Percentiles rank a stretch among this genome's conserved stretches.
phyloP scores from a whole-genome alignment of 164 flowering plant genomes.

The Sextonia rubra region DNA sequence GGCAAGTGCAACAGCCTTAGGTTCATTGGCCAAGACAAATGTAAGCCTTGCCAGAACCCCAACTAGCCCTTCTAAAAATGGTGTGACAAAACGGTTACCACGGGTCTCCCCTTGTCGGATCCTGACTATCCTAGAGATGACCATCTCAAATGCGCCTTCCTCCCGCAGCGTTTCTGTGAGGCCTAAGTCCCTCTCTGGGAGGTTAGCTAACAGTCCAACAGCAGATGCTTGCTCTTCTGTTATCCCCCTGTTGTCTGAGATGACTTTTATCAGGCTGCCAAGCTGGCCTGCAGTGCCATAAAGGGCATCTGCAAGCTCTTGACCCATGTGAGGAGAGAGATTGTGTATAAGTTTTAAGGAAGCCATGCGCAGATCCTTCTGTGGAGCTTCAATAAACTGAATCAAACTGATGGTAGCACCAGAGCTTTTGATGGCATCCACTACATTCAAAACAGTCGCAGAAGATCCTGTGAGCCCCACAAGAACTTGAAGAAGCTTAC shows the following conservation, averaged over 20 bases:
- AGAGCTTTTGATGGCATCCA: constrained; percentile 80
- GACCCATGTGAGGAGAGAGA: constrained; percentile 82
- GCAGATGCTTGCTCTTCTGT: constrained; percentile 95
- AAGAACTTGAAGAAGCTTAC: constrained; percentile 93
- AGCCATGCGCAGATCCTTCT: constrained; percentile 76
- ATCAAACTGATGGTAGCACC: constrained; percentile 90
- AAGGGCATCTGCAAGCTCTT: constrained; percentile 73
- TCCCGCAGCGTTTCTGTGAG: constrained; percentile 70
- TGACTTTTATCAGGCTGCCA: constrained; percentile 53
- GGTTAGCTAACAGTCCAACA: constrained; percentile 74
- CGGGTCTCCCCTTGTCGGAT: constrained; percentile 69
- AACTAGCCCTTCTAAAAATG: constrained; percentile 86
- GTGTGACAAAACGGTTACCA: constrained; percentile 71
- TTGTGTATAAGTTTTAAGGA: constrained; percentile 76
- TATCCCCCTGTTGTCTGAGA: constrained; percentile 58
- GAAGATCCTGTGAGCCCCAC: constrained; percentile 82
- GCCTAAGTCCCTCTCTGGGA: constrained; percentile 79
- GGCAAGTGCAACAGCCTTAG: constrained; percentile 50
- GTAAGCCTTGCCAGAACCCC: constrained; percentile 76
- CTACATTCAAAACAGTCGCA: constrained; percentile 51
- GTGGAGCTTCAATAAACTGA: constrained; percentile 92
- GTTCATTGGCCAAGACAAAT: constrained; percentile 54
- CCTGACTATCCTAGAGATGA: constrained; percentile 38
- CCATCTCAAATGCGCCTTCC: constrained; percentile 62
- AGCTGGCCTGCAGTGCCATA: constrained; percentile 82